Conservation (phyloP, 345 rosid genomes). For the Punica granatum region DNA sequence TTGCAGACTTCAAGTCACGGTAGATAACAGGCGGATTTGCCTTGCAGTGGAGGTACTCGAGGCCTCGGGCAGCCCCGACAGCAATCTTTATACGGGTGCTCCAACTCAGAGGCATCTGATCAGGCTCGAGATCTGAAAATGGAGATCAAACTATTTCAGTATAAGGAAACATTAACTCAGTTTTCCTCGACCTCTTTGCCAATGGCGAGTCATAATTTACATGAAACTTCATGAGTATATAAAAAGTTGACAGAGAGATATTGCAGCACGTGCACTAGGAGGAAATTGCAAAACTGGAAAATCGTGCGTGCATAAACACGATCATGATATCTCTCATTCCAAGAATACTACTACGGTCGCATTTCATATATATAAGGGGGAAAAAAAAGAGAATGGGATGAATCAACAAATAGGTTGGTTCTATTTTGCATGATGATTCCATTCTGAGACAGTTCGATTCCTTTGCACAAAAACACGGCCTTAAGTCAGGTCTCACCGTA, state of each 20-base stretch:
- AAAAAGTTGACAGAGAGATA: not conserved
- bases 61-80: conserved; percentile 78
- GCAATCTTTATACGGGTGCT: conserved; percentile 78
- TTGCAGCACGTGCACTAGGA: not conserved
- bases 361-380: not conserved
- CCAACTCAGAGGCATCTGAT: conserved; percentile 60
- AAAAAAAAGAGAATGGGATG: not conserved
- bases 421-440: not conserved
- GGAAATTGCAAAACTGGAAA: not conserved
- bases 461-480: not conserved
- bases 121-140: conserved; percentile 44
- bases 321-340: not conserved
- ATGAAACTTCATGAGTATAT: not conserved
- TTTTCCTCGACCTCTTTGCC: not conserved
- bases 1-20: conserved; percentile 90
- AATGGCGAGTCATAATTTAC: not conserved
- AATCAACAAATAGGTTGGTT: not conserved
- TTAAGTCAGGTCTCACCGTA: not conserved
- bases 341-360: not conserved
- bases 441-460: not conserved
- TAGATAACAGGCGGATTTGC: conserved; percentile 91
- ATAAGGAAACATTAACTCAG: not conserved
- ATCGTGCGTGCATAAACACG: not conserved
- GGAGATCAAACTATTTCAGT: not conserved
- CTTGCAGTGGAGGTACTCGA: conserved; percentile 88